A percentile compares a stretch with the other conserved stretches of the same genome.
These are phyloP conservation scores for Ascobolus immersus DNA, from an alignment of 495 filamentous ascomycete genomes.

Conservation along the genomic window DNA sequence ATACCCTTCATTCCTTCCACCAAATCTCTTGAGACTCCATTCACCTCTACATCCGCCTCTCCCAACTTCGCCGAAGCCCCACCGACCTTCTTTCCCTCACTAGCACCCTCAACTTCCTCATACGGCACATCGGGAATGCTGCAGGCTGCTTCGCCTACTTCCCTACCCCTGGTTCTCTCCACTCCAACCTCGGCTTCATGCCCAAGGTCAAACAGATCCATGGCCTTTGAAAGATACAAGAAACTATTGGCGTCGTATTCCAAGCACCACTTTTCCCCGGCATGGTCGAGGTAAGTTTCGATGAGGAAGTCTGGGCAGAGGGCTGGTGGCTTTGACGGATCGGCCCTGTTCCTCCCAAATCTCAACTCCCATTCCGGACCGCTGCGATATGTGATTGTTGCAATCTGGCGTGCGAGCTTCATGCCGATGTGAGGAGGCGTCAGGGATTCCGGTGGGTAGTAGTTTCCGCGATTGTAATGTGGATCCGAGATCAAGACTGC, in stretches of 20 bases:
- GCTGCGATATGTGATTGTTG: constrained; percentile 88
- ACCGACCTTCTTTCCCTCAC: constrained; percentile 3
- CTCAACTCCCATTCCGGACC: constrained; percentile 95
- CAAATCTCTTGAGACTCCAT: constrained; percentile 44
- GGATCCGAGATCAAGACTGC: constrained; percentile 96
- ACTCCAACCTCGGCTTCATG: constrained; percentile 33
- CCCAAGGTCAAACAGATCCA: constrained; percentile 94
- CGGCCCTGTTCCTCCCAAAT: constrained; percentile 70
- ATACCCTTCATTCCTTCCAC: constrained; percentile 46
- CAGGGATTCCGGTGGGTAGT: constrained; percentile 41
- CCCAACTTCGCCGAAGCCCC: neutral
- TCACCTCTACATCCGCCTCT: constrained; percentile 6
- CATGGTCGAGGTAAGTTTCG: constrained; percentile 95
- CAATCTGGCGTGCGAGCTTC: constrained; percentile 94
- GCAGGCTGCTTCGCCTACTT: constrained; percentile 31
- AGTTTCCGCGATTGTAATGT: constrained; percentile 91
- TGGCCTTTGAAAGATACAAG: constrained; percentile 91
- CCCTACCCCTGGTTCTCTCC: constrained; percentile 23
- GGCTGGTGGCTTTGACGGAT: constrained; percentile 62
- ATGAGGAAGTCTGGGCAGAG: constrained; percentile 94
- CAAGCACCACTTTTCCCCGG: constrained; percentile 96
- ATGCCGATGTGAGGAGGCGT: constrained; percentile 87
- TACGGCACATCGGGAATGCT: constrained; percentile 70
- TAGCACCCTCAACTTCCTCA: constrained; percentile 33
- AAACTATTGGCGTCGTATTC: constrained; percentile 93